phyloP scores from a whole-genome alignment of 129 eudicot species.

The Arctium lappa region DNA sequence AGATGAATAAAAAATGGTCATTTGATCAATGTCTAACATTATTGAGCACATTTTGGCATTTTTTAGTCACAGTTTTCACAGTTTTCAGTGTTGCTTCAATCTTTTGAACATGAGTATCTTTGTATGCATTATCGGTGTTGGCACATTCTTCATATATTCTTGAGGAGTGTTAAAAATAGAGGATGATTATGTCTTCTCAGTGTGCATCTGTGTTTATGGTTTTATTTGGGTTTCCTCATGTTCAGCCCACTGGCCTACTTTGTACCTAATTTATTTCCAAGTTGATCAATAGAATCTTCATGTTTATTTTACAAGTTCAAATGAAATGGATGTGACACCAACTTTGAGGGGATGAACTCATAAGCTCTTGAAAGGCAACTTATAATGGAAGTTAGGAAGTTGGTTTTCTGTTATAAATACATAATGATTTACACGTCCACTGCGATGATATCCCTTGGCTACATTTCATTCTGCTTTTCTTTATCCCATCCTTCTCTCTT shows the following conservation, averaged over 20 bases:
- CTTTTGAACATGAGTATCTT: neutral
- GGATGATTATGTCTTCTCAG: neutral
- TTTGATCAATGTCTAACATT: neutral
- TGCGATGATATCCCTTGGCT: too few relatives aligned
- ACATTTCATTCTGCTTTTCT: too few relatives aligned
- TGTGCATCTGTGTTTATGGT: neutral
- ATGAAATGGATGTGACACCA: neutral
- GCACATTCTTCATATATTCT: neutral
- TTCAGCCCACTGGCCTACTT: neutral
- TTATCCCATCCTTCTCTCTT: too few relatives aligned
- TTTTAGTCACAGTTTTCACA: neutral
- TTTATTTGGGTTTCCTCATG: too few relatives aligned
- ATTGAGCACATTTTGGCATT: neutral
- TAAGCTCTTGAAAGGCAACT: neutral
- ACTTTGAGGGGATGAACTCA: neutral
- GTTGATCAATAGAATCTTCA: neutral
- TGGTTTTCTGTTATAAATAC: neutral
- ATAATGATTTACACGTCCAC: too few relatives aligned
- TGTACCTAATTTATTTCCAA: neutral
- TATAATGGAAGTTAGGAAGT: neutral
- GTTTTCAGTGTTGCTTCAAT: neutral
- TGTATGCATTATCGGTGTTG: neutral
- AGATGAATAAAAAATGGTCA: neutral
- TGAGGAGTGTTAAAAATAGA: neutral
- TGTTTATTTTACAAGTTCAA: neutral